phyloP scores from a whole-genome alignment of 2,329 filamentous ascomycete species.

The Scytalidium lignicola region DNA sequence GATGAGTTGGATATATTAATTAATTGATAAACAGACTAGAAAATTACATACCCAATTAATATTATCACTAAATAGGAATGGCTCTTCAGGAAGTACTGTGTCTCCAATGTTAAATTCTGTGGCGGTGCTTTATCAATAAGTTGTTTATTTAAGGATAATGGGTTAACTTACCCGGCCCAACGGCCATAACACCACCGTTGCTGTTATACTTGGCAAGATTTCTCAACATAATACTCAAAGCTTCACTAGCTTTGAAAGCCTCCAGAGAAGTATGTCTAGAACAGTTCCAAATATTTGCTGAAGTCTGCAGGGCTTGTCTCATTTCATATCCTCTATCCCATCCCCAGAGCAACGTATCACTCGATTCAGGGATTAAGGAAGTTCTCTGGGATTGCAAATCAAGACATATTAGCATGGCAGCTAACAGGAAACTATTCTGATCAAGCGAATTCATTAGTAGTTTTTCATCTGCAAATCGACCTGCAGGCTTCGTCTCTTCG shows the following conservation, averaged over 20 bases:
- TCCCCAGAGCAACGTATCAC: conserved; percentile 1
- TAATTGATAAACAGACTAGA: not conserved
- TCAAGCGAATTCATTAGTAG: conserved; percentile 55
- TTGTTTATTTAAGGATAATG: not conserved
- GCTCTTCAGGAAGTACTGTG: no score
- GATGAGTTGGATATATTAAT: not conserved
- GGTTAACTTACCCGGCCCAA: not conserved
- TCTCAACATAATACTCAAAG: conserved; percentile 15
- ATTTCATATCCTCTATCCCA: conserved; percentile 1
- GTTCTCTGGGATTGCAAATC: conserved; percentile 10
- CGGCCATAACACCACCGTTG: not conserved
- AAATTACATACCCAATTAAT: not conserved
- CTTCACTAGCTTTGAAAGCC: conserved; percentile 11
- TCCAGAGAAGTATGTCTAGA: conserved; percentile 2
- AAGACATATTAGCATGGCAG: conserved; percentile 55
- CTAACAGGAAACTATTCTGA: conserved; percentile 57
- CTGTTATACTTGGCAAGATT: conserved; percentile 2
- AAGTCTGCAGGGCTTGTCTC: conserved; percentile 14
- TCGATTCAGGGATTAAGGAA: conserved; percentile 3
- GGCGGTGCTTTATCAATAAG: no score
- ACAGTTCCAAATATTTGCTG: conserved; percentile 12
- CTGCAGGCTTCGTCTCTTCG: conserved; percentile 46
- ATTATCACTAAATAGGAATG: not conserved
- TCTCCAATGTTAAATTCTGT: no score
- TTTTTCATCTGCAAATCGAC: conserved; percentile 43